phyloP scores from a whole-genome alignment of 1,284 basidiomycete genomes.

The Farysia itapuensis region DNA sequence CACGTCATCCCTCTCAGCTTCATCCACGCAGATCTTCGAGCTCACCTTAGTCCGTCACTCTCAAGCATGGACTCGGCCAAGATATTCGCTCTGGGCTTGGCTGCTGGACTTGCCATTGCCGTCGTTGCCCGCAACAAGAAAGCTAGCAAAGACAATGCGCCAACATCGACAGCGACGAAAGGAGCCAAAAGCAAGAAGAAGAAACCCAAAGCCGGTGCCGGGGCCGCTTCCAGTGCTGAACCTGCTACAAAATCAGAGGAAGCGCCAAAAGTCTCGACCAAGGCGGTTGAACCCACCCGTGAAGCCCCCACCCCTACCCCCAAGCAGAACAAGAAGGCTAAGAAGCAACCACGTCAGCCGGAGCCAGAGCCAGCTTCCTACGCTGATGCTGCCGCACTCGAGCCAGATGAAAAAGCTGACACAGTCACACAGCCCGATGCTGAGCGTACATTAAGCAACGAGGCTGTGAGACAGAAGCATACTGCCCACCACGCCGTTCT shows the following conservation, averaged over 20 bases:
- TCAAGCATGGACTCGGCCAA: slow-evolving; percentile 34
- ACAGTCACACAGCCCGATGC: background rate
- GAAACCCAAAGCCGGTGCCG: slow-evolving; percentile 3
- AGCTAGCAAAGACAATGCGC: background rate
- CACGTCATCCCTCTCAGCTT: too few relatives aligned
- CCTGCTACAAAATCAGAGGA: background rate
- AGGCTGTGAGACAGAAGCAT: slow-evolving; percentile 10
- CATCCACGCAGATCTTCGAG: too few relatives aligned
- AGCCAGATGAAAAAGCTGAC: background rate
- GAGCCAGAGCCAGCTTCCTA: background rate
- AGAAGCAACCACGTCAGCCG: slow-evolving; percentile 3
- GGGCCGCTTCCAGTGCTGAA: background rate
- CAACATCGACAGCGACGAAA: background rate
- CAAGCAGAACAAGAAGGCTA: slow-evolving; percentile 13
- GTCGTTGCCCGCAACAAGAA: slow-evolving; percentile 5
- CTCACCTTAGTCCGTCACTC: too few relatives aligned
- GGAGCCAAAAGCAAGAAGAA: slow-evolving; percentile 19
- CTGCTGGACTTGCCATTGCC: slow-evolving; percentile 26
- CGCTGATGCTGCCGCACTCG: slow-evolving; percentile 3
- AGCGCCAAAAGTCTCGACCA: background rate
- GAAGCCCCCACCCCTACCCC: slow-evolving; percentile 1
- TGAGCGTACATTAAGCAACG: slow-evolving; percentile 10
- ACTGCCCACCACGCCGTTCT: slow-evolving; percentile 15
- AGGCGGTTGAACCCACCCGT: background rate
- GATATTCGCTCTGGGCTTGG: slow-evolving; percentile 32